Evolutionary conservation across 495 filamentous ascomycete genomes (phyloP).

Genomic region (Lineolata rhizophorae): DNA sequence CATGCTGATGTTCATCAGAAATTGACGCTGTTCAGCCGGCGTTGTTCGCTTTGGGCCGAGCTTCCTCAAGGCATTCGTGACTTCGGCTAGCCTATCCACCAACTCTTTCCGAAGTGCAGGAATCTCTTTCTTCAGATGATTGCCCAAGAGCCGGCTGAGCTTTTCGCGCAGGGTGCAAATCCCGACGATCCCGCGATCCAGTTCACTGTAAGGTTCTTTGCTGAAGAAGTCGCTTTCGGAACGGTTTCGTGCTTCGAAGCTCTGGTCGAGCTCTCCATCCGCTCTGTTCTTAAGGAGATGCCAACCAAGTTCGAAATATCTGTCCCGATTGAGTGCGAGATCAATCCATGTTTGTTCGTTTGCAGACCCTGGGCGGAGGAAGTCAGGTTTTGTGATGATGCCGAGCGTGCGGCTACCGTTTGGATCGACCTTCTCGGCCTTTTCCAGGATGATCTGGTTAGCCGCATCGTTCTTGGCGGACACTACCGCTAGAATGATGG

Average conservation of each 20-base stretch:
- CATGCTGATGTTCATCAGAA: constrained; percentile 7
- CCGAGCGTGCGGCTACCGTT: constrained; percentile 29
- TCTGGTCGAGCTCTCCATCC: constrained; percentile 4
- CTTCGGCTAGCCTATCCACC: constrained; percentile 5
- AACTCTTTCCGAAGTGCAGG: constrained; percentile 11
- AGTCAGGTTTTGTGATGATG: constrained; percentile 35
- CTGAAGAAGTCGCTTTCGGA: constrained; percentile 22
- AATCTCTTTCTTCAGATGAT: constrained; percentile 14
- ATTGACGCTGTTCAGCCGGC: constrained; percentile 4
- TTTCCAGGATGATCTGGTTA: constrained; percentile 25
- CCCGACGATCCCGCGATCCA: constrained; percentile 10
- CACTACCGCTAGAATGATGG: constrained; percentile 35
- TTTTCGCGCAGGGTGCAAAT: constrained; percentile 12
- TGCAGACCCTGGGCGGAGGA: constrained; percentile 23
- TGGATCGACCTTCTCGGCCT: constrained; percentile 22
- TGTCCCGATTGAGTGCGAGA: constrained; percentile 36
- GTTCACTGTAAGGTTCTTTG: constrained; percentile 8
- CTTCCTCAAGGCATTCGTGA: not conserved
- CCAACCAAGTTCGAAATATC: constrained; percentile 43
- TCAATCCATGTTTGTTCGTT: constrained; percentile 29
- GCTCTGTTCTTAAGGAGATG: constrained; percentile 41
- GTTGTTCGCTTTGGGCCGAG: constrained; percentile 9
- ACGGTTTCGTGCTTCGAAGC: constrained; percentile 24
- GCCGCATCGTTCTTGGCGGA: constrained; percentile 28
- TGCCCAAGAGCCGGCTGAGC: constrained; percentile 11